These are phyloP conservation scores for Iris macrosiphon DNA, from an alignment of 106 monocot genomes.

Conservation along the genomic window DNA sequence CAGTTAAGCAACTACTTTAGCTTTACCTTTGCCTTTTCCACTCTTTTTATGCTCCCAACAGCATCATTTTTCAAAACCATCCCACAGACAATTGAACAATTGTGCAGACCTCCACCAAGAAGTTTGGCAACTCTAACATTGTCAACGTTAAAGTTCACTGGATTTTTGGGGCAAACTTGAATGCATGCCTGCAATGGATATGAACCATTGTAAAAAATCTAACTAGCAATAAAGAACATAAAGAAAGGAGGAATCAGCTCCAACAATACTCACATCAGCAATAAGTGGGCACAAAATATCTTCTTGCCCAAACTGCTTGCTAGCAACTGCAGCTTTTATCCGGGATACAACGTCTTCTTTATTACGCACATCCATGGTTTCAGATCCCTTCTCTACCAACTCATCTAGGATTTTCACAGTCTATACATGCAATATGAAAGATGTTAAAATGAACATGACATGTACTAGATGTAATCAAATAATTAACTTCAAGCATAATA, in stretches of 20 bases:
- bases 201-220: no score
- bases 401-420: slow-evolving; percentile 64
- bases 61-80: slow-evolving; percentile 92
- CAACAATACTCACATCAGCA: slow-evolving; percentile 68
- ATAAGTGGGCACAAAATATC: slow-evolving; percentile 91
- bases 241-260: background rate
- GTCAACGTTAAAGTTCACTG: slow-evolving; percentile 87
- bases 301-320: slow-evolving; percentile 96
- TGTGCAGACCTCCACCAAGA: slow-evolving; percentile 89
- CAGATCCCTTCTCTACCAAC: slow-evolving; percentile 82
- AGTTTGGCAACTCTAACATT: slow-evolving; percentile 94
- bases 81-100: slow-evolving; percentile 69
- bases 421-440: slow-evolving; percentile 34
- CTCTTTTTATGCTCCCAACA: slow-evolving; percentile 73
- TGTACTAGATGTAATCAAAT: no score
- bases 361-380: slow-evolving; percentile 84
- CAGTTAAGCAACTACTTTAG: no score
- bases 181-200: slow-evolving; percentile 77
- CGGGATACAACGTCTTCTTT: slow-evolving; percentile 82
- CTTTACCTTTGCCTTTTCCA: slow-evolving; percentile 93
- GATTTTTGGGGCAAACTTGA: slow-evolving; percentile 98
- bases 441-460: background rate
- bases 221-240: background rate
- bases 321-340: slow-evolving; percentile 93
- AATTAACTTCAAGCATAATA: no score